A percentile compares a stretch with the other conserved stretches of the same genome.
phyloP scores from a whole-genome alignment of 1,284 basidiomycete species.

The Rhodotorula sp. region DNA sequence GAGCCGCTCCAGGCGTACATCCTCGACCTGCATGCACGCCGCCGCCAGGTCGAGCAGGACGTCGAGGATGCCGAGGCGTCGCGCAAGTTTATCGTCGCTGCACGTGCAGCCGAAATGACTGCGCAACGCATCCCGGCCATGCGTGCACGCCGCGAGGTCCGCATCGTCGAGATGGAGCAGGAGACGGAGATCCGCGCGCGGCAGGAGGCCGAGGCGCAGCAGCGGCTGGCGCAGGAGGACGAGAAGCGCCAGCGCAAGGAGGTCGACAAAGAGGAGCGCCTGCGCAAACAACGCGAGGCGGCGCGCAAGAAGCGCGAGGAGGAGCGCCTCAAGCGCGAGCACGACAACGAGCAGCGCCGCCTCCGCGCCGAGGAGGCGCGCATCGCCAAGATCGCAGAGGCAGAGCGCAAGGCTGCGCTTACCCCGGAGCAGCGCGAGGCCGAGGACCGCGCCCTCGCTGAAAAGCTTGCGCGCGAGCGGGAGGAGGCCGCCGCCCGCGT shows the following conservation, averaged over 20 bases:
- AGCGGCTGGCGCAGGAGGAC: slow-evolving; percentile 17
- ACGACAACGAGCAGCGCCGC: slow-evolving; percentile 34
- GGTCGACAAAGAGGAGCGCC: slow-evolving; percentile 37
- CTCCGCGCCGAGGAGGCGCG: slow-evolving; percentile 30
- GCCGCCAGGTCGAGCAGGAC: slow-evolving; percentile 32
- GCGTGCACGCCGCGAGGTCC: slow-evolving; percentile 23
- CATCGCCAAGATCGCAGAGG: slow-evolving; percentile 35
- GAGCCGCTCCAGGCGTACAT: slow-evolving; percentile 35
- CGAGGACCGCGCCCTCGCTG: slow-evolving; percentile 24
- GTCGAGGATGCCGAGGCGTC: slow-evolving; percentile 31
- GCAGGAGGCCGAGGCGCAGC: neutral
- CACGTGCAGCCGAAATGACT: slow-evolving; percentile 23
- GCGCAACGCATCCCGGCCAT: slow-evolving; percentile 31
- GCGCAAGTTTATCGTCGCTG: slow-evolving; percentile 35
- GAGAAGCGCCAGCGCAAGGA: slow-evolving; percentile 21
- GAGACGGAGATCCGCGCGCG: slow-evolving; percentile 4
- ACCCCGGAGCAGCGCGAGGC: slow-evolving; percentile 39
- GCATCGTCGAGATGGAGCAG: slow-evolving; percentile 13
- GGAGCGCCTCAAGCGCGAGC: slow-evolving; percentile 34
- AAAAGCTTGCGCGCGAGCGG: slow-evolving; percentile 21
- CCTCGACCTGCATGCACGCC: slow-evolving; percentile 18
- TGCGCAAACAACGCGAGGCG: slow-evolving; percentile 40
- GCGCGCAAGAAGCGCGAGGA: slow-evolving; percentile 36
- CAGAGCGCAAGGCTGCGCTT: slow-evolving; percentile 30
- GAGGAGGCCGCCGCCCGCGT: slow-evolving; percentile 15